A percentile compares a stretch with the other conserved stretches of the same genome.
phyloP scores from a whole-genome alignment of 352 stramenopile species.

The Thraustotheca clavata region DNA sequence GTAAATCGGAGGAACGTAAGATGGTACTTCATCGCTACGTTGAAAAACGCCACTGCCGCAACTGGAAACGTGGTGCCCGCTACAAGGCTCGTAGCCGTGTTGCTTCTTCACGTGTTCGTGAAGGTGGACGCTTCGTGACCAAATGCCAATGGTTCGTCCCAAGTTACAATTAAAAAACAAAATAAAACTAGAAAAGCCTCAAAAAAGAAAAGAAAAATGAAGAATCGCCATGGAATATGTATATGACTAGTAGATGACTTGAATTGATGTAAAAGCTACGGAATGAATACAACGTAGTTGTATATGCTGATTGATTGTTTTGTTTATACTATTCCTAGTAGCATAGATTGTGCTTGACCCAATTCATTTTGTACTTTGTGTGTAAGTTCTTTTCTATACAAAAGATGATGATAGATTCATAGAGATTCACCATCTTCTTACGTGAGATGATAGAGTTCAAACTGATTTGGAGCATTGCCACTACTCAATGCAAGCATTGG shows the following conservation, averaged over 20 bases:
- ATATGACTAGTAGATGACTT: neutral
- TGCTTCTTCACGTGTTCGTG: conserved; percentile 65
- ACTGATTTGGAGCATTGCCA: neutral
- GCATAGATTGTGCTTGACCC: neutral
- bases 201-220: conserved; percentile 17
- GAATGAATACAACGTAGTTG: too few relatives aligned
- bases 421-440: neutral
- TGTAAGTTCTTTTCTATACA: neutral
- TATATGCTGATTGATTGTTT: too few relatives aligned
- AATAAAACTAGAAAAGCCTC: conserved; percentile 3
- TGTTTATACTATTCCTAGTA: too few relatives aligned
- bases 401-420: neutral
- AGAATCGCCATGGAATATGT: neutral
- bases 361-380: neutral
- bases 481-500: conserved; percentile 3
- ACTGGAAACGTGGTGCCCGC: conserved; percentile 75
- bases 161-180: conserved; percentile 27
- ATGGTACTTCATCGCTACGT: conserved; percentile 70
- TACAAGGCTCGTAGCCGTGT: conserved; percentile 75
- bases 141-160: conserved; percentile 59
- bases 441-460: neutral
- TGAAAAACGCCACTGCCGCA: conserved; percentile 70
- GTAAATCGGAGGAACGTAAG: conserved; percentile 74
- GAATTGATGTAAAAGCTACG: too few relatives aligned
- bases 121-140: conserved; percentile 75